These are phyloP conservation scores for Antrodiella citrinella DNA, from an alignment of 768 basidiomycete species.

Conservation along the genomic window DNA sequence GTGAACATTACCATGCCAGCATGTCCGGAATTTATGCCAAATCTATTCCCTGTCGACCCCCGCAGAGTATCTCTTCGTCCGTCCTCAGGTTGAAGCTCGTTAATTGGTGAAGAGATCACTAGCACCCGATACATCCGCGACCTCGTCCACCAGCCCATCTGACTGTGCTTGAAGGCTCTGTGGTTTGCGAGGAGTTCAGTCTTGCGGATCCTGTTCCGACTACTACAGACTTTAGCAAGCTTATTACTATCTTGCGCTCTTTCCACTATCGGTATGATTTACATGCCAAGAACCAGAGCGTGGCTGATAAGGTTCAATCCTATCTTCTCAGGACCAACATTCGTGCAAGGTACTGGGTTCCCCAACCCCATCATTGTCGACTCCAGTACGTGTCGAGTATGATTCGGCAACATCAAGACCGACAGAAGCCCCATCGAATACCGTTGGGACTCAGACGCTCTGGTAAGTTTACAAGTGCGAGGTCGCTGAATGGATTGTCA, in stretches of 20 bases:
- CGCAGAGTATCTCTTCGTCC: neutral
- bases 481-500: no score
- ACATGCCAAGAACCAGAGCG: neutral
- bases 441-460: neutral
- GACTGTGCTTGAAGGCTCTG: neutral
- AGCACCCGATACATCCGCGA: neutral
- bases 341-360: conserved; percentile 3
- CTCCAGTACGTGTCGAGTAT: conserved; percentile 1
- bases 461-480: neutral
- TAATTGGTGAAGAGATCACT: neutral
- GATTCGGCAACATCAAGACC: neutral
- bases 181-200: neutral
- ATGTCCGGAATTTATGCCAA: neutral
- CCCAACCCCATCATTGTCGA: conserved; percentile 3
- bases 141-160: neutral
- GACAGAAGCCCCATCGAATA: neutral
- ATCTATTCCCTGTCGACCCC: neutral
- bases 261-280: neutral
- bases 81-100: neutral
- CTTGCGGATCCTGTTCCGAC: neutral
- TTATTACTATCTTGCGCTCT: neutral
- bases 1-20: neutral
- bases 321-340: neutral
- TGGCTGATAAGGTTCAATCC: neutral
- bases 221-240: neutral